These are phyloP conservation scores for Phytopythium vexans DNA, from an alignment of 352 stramenopile species.

Conservation along the genomic window DNA sequence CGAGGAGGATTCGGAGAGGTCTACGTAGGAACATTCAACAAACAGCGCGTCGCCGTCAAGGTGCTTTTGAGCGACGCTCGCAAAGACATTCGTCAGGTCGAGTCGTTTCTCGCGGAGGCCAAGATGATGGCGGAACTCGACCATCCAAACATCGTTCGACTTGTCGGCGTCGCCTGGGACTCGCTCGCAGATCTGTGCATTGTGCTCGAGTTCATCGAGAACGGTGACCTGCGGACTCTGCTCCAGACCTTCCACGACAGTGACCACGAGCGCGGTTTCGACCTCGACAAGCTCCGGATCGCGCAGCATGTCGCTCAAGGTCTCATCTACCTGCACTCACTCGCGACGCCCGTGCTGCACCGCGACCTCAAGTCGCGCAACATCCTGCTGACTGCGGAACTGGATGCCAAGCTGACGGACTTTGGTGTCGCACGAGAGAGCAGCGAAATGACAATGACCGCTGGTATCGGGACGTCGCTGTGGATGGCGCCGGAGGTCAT, in stretches of 20 bases:
- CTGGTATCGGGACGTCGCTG: no score
- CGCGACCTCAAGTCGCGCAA: conserved; percentile 71
- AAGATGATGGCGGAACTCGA: conserved; percentile 24
- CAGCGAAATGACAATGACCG: no score
- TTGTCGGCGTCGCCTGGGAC: conserved; percentile 42
- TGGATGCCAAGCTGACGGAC: conserved; percentile 46
- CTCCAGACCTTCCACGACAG: no score
- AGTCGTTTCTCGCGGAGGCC: conserved; percentile 19
- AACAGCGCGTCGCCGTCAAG: conserved; percentile 18
- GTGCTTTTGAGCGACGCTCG: conserved; percentile 6
- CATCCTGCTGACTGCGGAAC: conserved; percentile 36
- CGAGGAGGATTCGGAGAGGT: conserved; percentile 23
- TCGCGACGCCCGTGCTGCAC: no score
- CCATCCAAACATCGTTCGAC: conserved; percentile 30
- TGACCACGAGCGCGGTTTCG: conserved; percentile 1
- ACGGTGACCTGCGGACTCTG: no score
- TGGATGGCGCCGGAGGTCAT: no score
- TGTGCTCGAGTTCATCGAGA: conserved; percentile 43
- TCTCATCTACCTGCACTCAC: no score
- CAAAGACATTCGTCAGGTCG: conserved; percentile 8
- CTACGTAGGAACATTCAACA: conserved; percentile 14
- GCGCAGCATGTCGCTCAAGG: conserved; percentile 2
- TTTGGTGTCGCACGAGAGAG: no score
- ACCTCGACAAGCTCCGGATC: neutral
- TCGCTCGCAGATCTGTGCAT: conserved; percentile 32